Conservation (phyloP, 106 monocot species). For the Chionographis japonica region DNA sequence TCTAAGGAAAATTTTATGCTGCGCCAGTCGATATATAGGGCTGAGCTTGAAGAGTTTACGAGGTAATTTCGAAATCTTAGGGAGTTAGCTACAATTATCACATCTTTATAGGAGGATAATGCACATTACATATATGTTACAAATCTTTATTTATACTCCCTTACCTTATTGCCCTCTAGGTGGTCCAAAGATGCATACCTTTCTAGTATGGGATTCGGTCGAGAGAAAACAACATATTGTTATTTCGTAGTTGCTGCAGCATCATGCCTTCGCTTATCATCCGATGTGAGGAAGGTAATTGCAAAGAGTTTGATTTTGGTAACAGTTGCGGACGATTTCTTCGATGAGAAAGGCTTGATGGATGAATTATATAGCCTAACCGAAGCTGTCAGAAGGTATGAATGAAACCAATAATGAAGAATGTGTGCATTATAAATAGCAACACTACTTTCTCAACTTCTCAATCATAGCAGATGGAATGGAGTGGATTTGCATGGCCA, state of each 20-base stretch:
- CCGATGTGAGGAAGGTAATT: slow-evolving; percentile 4
- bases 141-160: too few relatives aligned
- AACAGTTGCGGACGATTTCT: slow-evolving; percentile 33
- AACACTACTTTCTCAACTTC: not conserved
- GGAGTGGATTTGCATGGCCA: slow-evolving; percentile 1
- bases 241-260: slow-evolving; percentile 6
- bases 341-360: slow-evolving; percentile 18
- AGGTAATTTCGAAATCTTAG: not conserved
- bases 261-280: not conserved
- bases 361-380: slow-evolving; percentile 17
- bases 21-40: too few relatives aligned
- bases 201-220: slow-evolving; percentile 21
- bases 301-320: slow-evolving; percentile 19
- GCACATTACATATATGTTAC: too few relatives aligned
- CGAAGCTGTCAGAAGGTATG: slow-evolving; percentile 20
- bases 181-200: slow-evolving; percentile 26
- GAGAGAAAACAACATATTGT: slow-evolving; percentile 19
- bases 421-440: not conserved
- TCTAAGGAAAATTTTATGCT: too few relatives aligned
- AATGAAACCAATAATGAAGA: not conserved
- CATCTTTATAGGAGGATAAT: too few relatives aligned
- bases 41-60: slow-evolving; percentile 20
- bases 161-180: not conserved
- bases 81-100: too few relatives aligned
- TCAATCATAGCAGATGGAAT: slow-evolving; percentile 4